These are phyloP conservation scores for Lasiosphaeria hispida DNA, from an alignment of 495 filamentous ascomycete genomes.

Conservation along the genomic window DNA sequence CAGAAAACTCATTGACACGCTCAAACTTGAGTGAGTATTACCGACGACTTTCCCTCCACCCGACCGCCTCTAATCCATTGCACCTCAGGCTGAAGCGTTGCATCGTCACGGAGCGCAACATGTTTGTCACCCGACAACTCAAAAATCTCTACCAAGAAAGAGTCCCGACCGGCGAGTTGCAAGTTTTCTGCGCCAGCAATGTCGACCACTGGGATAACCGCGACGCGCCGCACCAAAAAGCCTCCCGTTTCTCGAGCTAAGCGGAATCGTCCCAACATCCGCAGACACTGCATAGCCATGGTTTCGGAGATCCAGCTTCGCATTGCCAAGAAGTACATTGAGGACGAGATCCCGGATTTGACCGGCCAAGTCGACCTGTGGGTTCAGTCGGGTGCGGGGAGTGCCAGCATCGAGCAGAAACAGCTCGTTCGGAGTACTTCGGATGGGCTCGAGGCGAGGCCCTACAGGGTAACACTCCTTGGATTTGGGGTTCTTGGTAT, in stretches of 20 bases:
- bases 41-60: too few species aligned
- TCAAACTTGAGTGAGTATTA: slow-evolving; percentile 9
- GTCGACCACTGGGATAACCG: slow-evolving; percentile 35
- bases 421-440: slow-evolving; percentile 9
- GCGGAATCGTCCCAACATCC: slow-evolving; percentile 34
- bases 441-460: slow-evolving; percentile 7
- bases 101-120: slow-evolving; percentile 36
- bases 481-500: too few species aligned
- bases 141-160: slow-evolving; percentile 19
- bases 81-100: slow-evolving; percentile 22
- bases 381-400: slow-evolving; percentile 39
- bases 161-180: slow-evolving; percentile 20
- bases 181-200: slow-evolving; percentile 41
- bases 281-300: slow-evolving; percentile 35
- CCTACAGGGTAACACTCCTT: slow-evolving; percentile 20
- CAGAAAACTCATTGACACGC: neutral
- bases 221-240: slow-evolving; percentile 11
- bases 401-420: slow-evolving; percentile 32
- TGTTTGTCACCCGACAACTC: slow-evolving; percentile 24
- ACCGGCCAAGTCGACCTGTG: slow-evolving; percentile 36
- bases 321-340: slow-evolving; percentile 31
- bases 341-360: slow-evolving; percentile 32
- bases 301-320: slow-evolving; percentile 38
- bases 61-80: neutral
- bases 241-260: slow-evolving; percentile 34